Conservation (phyloP, 352 stramenopile species). For the Blastocystis sp. region DNA sequence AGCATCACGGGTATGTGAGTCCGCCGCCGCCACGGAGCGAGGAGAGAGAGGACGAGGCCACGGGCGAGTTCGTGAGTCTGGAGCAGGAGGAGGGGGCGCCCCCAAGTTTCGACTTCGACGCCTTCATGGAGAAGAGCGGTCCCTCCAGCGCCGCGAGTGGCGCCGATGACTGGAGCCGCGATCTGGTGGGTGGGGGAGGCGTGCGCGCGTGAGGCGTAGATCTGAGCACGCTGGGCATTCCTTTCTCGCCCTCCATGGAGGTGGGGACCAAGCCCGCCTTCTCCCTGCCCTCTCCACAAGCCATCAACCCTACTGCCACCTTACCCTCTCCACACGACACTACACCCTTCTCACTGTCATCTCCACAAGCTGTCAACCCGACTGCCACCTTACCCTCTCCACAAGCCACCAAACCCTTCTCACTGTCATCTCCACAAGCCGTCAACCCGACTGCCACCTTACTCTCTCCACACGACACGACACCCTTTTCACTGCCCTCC, state of each 20-base stretch:
- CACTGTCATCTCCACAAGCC: not conserved
- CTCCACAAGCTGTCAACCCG: too few relatives aligned
- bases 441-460: not conserved
- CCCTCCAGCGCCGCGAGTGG: not conserved
- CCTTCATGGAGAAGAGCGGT: not conserved
- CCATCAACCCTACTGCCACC: not conserved
- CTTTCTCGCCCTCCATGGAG: constrained; percentile 3
- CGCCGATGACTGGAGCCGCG: not conserved
- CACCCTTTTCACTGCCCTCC: not conserved
- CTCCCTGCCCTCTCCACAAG: not conserved
- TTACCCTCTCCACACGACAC: not conserved
- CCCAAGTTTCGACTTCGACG: not conserved
- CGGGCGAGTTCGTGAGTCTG: not conserved
- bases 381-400: too few relatives aligned
- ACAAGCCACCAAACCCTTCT: not conserved
- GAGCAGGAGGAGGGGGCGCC: not conserved
- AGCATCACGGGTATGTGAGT: not conserved
- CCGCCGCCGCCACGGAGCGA: too few relatives aligned
- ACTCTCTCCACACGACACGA: not conserved
- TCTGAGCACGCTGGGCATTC: constrained; percentile 46
- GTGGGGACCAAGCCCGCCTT: not conserved
- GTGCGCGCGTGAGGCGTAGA: not conserved
- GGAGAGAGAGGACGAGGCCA: not conserved
- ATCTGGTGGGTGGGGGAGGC: not conserved
- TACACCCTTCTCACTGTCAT: not conserved